phyloP scores from a whole-genome alignment of 306 rosid species.

The Prunus davidiana region DNA sequence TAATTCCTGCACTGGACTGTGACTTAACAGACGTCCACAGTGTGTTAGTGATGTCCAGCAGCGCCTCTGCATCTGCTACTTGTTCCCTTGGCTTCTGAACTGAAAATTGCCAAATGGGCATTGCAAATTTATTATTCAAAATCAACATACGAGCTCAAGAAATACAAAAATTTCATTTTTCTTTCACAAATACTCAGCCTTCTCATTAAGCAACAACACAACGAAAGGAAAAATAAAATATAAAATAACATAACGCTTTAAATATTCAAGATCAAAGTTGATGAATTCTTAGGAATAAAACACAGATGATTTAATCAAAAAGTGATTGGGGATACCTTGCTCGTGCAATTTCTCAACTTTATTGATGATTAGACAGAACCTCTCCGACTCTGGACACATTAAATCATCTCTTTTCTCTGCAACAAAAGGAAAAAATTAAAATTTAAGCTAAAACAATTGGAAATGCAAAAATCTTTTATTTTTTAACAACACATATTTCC shows the following conservation, averaged over 20 bases:
- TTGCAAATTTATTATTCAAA: neutral
- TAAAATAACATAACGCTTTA: neutral
- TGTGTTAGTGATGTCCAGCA: constrained; percentile 56
- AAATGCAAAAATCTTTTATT: neutral
- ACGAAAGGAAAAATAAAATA: neutral
- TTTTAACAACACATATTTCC: neutral
- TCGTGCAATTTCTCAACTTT: constrained; percentile 60
- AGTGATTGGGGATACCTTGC: constrained; percentile 35
- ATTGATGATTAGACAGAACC: constrained; percentile 41
- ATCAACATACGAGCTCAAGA: neutral
- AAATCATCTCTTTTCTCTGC: constrained; percentile 69
- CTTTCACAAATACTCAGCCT: neutral
- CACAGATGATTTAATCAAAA: neutral
- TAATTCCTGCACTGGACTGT: constrained; percentile 51
- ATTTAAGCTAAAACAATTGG: neutral
- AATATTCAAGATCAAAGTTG: neutral
- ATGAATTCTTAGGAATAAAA: neutral
- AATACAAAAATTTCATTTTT: neutral
- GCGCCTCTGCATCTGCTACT: constrained; percentile 81
- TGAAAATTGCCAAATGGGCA: constrained; percentile 15
- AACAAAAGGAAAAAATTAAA: neutral
- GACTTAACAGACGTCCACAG: constrained; percentile 56
- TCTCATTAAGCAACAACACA: neutral
- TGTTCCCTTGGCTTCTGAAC: constrained; percentile 84
- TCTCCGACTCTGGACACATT: constrained; percentile 38